Evolutionary conservation across 2,329 filamentous ascomycete genomes (phyloP), one percentile per base, ranked within the genome.

Genomic region (Claviceps cyperi): DNA sequence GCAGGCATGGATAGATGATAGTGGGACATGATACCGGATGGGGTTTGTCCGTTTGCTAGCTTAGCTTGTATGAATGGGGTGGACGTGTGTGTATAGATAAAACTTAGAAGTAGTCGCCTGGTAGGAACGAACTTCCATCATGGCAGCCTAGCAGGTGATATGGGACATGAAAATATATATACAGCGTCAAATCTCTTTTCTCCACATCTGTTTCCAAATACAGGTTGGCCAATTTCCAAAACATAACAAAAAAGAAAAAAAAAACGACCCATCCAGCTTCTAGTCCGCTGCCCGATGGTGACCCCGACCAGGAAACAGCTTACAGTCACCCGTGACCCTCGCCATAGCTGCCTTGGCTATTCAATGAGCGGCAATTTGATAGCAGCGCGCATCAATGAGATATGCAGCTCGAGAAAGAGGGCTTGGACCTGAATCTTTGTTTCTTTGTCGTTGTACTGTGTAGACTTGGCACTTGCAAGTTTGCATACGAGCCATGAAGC

Each of bases 401-500:
- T 37, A 19, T 47, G 49, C 17, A 50, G 44, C 17, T 22, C 6
- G 15, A 43, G 24, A 44, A 47, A 47, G 13, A 24, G 14, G 17
- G 5, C 4, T 9, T 44, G 49, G 6, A 28, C 49, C 19, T 37
- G 2, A 11, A 24, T 15, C 37, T 19, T 50, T 17, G 43, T 19
- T 19, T 19, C 2, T 9, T 36, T 9, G 13, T 43, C 43, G 14
- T n/a, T n/a, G n/a, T n/a, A n/a, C n/a, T n/a, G n/a, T n/a, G n/a
- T n/a, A n/a, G n/a, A n/a, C n/a, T n/a, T n/a, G n/a, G n/a, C n/a
- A 6, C 11, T 38, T 43, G 37, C 37, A 41, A 17, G 14, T 36
- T 28, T 0, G 37, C 37, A 5, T 9, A 6, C 2, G 48, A 52
- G 3, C 50, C 50, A 4, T 49, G 35, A 19, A 54, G 52, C 48